Evolutionary conservation across 352 stramenopile genomes (phyloP), one percentile per base, ranked within the genome.

Genomic region (Halophytophthora batemanensis): DNA sequence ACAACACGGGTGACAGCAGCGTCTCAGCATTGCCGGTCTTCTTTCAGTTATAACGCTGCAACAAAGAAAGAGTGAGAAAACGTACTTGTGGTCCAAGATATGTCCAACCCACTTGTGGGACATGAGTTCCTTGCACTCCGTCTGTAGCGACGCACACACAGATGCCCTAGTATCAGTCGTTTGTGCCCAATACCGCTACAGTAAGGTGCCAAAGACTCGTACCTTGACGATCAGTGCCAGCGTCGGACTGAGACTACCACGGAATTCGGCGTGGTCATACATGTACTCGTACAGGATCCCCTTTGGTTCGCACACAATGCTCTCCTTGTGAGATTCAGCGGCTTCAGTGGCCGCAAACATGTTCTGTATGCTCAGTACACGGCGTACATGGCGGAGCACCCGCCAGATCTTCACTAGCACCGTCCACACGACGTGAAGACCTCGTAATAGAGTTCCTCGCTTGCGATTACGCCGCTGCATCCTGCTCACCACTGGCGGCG

Each of bases 211-310:
- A 45, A 11, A 49, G 25, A 13, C 14, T 5, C 56, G 6, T 51
- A 92, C 82, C 66, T 90, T 57, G 0, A 89, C 49, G 15, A 92
- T 82, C 10, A 87, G 48, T 34, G 56, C 56, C 15, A 92, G 47
- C 10, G 82, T 89, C 21, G 75, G 73, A 35, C 82, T 90, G 3
- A 59, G 51, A 2, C 77, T 63, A 25, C 77, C 75, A 0, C 73
- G 62, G 31, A 86, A 84, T 51, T 92, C 82, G 19, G 81, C 76
- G 38, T 87, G 66, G 29, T 92, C 79, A 48, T 90, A 92, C n/a
- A 81, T 52, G 42, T 90, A 92, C 56, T 92, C 82, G 56, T 88
- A 90, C 35, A 92, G 47, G 39, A 92, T 87, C 13, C 79, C 82
- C 50, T 88, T 92, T 0, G 82, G 77, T 19, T 92, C 81, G 31